Evolutionary conservation across 306 rosid species (phyloP).

Genomic region (Myrica gale): DNA sequence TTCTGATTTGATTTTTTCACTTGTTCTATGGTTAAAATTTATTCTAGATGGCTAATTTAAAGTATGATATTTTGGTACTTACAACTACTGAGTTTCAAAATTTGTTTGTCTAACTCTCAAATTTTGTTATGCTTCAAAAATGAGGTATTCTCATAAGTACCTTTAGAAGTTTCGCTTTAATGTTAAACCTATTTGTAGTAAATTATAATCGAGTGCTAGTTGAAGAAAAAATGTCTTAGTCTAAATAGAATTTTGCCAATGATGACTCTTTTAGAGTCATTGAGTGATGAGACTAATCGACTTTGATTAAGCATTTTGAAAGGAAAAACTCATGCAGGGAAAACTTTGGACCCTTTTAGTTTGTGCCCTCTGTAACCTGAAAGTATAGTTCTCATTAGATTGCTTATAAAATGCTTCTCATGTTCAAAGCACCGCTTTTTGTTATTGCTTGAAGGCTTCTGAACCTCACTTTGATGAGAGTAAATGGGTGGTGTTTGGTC

Average conservation of each 20-base stretch:
- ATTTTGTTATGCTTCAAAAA: neutral
- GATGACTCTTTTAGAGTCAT: neutral
- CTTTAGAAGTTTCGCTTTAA: neutral
- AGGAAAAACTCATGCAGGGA: neutral
- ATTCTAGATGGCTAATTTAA: neutral
- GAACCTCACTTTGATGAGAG: neutral
- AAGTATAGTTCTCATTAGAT: neutral
- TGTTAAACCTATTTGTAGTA: neutral
- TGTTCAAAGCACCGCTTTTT: neutral
- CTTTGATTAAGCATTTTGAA: neutral
- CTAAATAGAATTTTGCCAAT: neutral
- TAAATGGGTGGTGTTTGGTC: neutral
- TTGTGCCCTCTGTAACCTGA: constrained; percentile 3
- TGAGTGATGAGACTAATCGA: neutral
- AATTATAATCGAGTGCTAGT: neutral
- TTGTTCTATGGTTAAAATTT: neutral
- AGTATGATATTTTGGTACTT: neutral
- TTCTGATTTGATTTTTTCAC: constrained; percentile 10
- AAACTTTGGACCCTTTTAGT: neutral
- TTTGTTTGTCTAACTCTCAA: neutral
- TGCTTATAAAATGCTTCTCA: neutral
- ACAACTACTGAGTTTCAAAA: neutral
- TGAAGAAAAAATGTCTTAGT: neutral
- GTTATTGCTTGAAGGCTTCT: neutral
- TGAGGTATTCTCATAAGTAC: constrained; percentile 1